Conservation (phyloP, 1,284 basidiomycete genomes). For the Peniophora sp. region DNA sequence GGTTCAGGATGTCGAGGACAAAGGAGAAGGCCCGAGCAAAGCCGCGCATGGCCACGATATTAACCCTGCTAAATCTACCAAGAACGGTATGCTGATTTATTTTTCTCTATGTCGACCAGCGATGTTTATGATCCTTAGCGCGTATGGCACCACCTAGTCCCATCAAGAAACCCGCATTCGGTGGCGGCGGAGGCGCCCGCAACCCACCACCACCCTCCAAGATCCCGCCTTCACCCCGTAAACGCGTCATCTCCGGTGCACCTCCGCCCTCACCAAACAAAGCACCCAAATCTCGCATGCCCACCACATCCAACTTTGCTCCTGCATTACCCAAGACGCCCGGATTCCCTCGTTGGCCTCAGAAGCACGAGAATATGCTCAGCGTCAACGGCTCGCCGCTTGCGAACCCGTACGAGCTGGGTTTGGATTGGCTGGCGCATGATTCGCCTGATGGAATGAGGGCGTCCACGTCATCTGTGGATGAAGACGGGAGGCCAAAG, state of each 20-base stretch:
- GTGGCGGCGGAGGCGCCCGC: constrained; percentile 7
- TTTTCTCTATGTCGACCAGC: neutral
- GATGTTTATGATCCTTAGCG: constrained; percentile 29
- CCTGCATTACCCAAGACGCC: constrained; percentile 59
- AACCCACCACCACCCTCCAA: constrained; percentile 21
- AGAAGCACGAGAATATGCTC: constrained; percentile 64
- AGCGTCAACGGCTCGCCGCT: constrained; percentile 73
- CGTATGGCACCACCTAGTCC: constrained; percentile 42
- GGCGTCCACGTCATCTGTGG: no score
- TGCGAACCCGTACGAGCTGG: constrained; percentile 61
- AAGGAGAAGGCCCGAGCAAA: constrained; percentile 15
- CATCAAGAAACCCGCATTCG: constrained; percentile 44
- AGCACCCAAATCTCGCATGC: constrained; percentile 44
- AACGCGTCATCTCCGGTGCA: constrained; percentile 18
- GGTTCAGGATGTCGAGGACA: constrained; percentile 42
- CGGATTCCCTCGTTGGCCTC: constrained; percentile 50
- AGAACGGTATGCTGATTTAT: constrained; percentile 42
- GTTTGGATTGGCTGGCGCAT: constrained; percentile 40
- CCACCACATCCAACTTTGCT: constrained; percentile 66
- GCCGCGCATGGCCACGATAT: constrained; percentile 17
- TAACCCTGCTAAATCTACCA: constrained; percentile 41
- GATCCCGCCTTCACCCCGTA: constrained; percentile 12
- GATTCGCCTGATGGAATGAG: constrained; percentile 14
- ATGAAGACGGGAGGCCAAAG: constrained; percentile 9
- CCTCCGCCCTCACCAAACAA: constrained; percentile 16